phyloP scores from a whole-genome alignment of 441 rosid genomes.

The Daphne laureola region DNA sequence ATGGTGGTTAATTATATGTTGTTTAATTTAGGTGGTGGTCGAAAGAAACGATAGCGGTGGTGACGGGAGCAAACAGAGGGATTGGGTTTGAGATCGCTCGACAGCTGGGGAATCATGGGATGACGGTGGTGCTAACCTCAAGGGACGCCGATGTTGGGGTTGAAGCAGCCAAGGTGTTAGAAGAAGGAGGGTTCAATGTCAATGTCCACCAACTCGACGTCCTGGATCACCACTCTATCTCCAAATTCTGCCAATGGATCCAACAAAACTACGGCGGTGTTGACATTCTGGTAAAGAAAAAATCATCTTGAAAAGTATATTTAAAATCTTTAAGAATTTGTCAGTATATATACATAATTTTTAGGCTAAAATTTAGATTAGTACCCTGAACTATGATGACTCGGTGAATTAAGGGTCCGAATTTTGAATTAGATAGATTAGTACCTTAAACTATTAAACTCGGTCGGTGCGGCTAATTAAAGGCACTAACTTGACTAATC shows the following conservation, averaged over 20 bases:
- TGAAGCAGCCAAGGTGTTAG: constrained; percentile 55
- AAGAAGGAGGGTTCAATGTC: constrained; percentile 59
- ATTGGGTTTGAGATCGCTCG: constrained; percentile 79
- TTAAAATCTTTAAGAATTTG: no score
- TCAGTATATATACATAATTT: no score
- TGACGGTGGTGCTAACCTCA: constrained; percentile 70
- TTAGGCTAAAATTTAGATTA: no score
- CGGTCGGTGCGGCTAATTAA: no score
- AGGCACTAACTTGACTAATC: no score
- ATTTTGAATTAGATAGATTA: no score
- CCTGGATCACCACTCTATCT: constrained; percentile 39
- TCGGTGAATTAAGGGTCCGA: no score
- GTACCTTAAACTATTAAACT: no score
- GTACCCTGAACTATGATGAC: no score
- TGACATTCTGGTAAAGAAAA: constrained; percentile 56
- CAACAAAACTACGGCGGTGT: constrained; percentile 49
- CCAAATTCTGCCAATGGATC: constrained; percentile 53
- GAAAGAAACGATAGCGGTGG: constrained; percentile 71
- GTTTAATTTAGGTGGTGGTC: constrained; percentile 88
- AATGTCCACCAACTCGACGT: constrained; percentile 72
- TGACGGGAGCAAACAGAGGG: constrained; percentile 83
- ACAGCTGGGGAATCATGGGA: constrained; percentile 74
- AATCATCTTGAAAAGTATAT: no score
- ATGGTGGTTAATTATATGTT: no score
- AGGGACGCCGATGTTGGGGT: constrained; percentile 59